phyloP scores from a whole-genome alignment of 805 yeast genomes.

The Brettanomyces naardenensis region DNA sequence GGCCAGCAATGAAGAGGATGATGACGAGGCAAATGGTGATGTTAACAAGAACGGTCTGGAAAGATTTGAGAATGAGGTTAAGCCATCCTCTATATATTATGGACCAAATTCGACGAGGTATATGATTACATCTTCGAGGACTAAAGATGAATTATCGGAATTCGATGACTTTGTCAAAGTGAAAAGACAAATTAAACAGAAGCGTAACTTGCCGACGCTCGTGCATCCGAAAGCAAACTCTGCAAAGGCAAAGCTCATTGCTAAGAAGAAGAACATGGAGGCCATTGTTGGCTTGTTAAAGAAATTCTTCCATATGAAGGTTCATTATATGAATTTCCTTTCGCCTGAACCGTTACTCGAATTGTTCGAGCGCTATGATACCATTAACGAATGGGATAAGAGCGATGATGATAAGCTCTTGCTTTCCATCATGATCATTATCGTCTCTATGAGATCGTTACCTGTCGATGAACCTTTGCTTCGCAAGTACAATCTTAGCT shows the following conservation, averaged over 20 bases:
- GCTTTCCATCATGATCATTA: constrained; percentile 35
- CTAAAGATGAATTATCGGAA: constrained; percentile 21
- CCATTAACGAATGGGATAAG: constrained; percentile 33
- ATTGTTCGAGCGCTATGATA: constrained; percentile 30
- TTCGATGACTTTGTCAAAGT: constrained; percentile 22
- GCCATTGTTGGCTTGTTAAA: constrained; percentile 30
- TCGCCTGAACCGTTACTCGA: constrained; percentile 25
- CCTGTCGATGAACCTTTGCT: constrained; percentile 21
- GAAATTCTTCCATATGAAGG: constrained; percentile 33
- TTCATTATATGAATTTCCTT: constrained; percentile 34
- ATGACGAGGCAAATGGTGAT: constrained; percentile 5
- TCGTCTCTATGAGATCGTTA: constrained; percentile 30
- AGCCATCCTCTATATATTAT: constrained; percentile 34
- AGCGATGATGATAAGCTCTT: constrained; percentile 37
- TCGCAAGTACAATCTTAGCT: constrained; percentile 16
- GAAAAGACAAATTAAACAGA: constrained; percentile 22
- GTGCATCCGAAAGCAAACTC: constrained; percentile 5
- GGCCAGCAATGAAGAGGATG: constrained; percentile 7
- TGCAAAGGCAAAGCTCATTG: constrained; percentile 3
- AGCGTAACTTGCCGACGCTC: constrained; percentile 21
- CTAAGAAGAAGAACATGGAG: constrained; percentile 24
- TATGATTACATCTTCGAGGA: constrained; percentile 31
- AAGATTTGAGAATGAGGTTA: background rate
- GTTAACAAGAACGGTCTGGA: constrained; percentile 3
- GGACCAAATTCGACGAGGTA: constrained; percentile 43